Conservation (phyloP, 768 basidiomycete species). For the Hypholoma fasciculare region DNA sequence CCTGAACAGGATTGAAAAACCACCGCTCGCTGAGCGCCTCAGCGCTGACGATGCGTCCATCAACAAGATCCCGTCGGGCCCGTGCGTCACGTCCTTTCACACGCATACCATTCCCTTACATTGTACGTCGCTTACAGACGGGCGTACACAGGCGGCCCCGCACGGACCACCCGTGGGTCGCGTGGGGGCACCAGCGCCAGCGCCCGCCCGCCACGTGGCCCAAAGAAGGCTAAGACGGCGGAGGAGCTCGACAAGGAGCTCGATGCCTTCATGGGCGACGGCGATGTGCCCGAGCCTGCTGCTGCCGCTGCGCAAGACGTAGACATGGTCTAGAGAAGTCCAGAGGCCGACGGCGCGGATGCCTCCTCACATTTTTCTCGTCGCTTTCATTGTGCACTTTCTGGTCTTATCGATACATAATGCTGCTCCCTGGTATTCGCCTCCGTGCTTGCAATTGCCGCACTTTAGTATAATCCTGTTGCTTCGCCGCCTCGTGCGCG, state of each 20-base stretch:
- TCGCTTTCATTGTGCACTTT: not conserved
- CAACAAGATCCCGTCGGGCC: conserved; percentile 30
- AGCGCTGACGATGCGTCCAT: conserved; percentile 42
- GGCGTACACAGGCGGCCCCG: conserved; percentile 41
- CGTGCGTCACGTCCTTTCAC: conserved; percentile 29
- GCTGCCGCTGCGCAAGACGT: conserved; percentile 22
- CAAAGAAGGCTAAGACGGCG: conserved; percentile 65
- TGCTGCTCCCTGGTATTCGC: no score
- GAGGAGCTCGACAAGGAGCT: conserved; percentile 88
- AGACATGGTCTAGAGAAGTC: conserved; percentile 6
- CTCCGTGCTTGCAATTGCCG: not conserved
- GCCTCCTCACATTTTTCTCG: not conserved
- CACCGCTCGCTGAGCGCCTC: conserved; percentile 67
- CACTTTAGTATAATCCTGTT: not conserved
- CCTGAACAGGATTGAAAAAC: conserved; percentile 74
- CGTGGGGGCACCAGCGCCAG: conserved; percentile 1
- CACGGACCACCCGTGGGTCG: conserved; percentile 31
- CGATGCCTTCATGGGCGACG: conserved; percentile 81
- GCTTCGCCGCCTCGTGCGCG: not conserved
- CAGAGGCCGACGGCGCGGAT: not conserved
- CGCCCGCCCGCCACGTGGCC: conserved; percentile 25
- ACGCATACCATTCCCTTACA: not conserved
- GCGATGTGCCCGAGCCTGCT: conserved; percentile 25
- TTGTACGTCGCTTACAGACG: conserved; percentile 21
- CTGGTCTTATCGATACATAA: not conserved